Base-by-base conservation (phyloP, 345 rosid species). In the Nephelium lappaceum region DNA sequence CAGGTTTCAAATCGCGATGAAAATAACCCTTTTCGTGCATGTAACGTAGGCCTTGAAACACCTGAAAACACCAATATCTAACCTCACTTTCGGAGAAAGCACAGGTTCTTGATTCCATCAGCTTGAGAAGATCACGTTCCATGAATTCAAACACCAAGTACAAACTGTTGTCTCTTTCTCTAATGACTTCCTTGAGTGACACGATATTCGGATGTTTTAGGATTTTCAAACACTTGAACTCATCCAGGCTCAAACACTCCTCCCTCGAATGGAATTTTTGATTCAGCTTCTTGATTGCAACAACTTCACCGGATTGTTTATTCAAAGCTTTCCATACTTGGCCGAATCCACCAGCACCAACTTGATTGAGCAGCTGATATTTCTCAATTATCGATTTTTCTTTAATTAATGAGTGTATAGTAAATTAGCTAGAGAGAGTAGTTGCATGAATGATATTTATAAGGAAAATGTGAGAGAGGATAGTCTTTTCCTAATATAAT, bases 1-100 rank as follows among this genome's bases (percentile, higher is more conserved):
- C 87, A 42, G 88, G 90, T 79, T 88, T 88, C 23, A 86, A 76
- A 21, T 88, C 88, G 24, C 89, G 85, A 60, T 88, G 91, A 42
- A 88, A 88, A 69, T 86, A 87, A 8, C 88, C 88, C 23, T 67
- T 84, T 18, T 74, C 80, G 49, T 87, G 86, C 87, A 87, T 81
- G 83, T 85, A 73, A 39, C 84, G 75, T 38, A 87, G 86, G 45
- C 88, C 88, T 65, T 86, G 83, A 68, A 88, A 83, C 11, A 86
- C 79, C 70, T 88, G 91, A 45, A 88, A 83, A 76, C 85, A 88
- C 87, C 83, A 88, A 69, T 83, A 76, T 66, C 81, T 80, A 31
- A 85, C 63, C 61, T 82, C 84, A 31, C 69, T 61, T 73, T 83
- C 90, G 0, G 87, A 73, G 79, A 84, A 86, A 67, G 49, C 42